These are phyloP conservation scores for Hirsutella minnesotensis DNA, from an alignment of 2,329 filamentous ascomycete genomes.

Conservation along the genomic window DNA sequence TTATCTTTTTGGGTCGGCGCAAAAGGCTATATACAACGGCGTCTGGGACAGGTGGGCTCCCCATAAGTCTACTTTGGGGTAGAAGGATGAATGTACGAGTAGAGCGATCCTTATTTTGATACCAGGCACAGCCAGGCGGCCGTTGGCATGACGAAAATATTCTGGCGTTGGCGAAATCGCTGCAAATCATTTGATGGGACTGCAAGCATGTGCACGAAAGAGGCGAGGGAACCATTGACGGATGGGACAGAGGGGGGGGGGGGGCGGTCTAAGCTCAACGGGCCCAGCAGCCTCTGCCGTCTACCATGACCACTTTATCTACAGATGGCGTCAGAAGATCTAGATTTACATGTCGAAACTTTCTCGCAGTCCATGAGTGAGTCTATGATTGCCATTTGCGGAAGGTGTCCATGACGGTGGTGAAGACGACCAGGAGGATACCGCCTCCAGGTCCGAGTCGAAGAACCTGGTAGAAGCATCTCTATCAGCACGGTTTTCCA, in stretches of 20 bases:
- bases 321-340: too few relatives aligned
- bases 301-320: too few relatives aligned
- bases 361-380: not conserved
- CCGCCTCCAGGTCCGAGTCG: conserved; percentile 44
- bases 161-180: not conserved
- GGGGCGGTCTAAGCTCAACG: too few relatives aligned
- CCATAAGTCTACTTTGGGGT: not conserved
- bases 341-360: too few relatives aligned
- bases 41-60: not conserved
- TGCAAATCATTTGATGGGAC: too few relatives aligned
- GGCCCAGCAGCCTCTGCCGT: too few relatives aligned
- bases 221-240: too few relatives aligned
- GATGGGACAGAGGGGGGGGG: too few relatives aligned
- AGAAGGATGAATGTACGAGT: not conserved
- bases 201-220: too few relatives aligned
- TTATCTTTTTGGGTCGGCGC: not conserved
- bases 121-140: not conserved
- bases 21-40: not conserved
- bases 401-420: conserved; percentile 90
- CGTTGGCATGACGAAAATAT: not conserved
- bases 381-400: conserved; percentile 35
- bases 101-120: not conserved
- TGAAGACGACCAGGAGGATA: conserved; percentile 76
- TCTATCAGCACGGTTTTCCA: too few relatives aligned
- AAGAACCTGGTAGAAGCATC: too few relatives aligned